Percentiles rank a stretch among this genome's conserved stretches.
Evolutionary conservation across 2,329 filamentous ascomycete genomes (phyloP).

Genomic region (Nemania serpens): DNA sequence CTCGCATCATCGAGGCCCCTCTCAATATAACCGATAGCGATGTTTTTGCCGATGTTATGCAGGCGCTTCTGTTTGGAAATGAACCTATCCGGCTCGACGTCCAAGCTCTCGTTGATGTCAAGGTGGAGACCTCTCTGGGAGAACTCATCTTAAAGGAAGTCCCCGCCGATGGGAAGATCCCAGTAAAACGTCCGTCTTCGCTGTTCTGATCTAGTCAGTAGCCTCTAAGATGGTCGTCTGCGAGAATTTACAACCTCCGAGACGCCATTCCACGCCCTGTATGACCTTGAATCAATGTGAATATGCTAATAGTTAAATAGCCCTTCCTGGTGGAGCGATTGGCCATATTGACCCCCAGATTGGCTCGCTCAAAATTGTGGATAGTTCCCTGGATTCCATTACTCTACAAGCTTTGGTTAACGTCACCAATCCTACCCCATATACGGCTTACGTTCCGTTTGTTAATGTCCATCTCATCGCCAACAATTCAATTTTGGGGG

Average conservation of each 20-base stretch:
- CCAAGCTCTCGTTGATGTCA: constrained; percentile 79
- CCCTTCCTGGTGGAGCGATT: constrained; percentile 60
- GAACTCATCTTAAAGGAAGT: constrained; percentile 80
- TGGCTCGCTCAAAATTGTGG: constrained; percentile 71
- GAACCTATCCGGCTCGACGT: constrained; percentile 73
- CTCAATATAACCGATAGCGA: constrained; percentile 80
- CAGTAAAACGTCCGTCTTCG: constrained; percentile 87
- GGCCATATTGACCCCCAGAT: constrained; percentile 63
- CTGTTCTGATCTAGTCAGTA: constrained; percentile 54
- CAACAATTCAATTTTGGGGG: constrained; percentile 75
- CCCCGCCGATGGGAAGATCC: constrained; percentile 82
- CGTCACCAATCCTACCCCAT: constrained; percentile 87
- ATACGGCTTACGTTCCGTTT: constrained; percentile 81
- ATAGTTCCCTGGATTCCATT: constrained; percentile 73
- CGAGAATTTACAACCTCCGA: constrained; percentile 28
- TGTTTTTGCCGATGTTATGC: constrained; percentile 80
- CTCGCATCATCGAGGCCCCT: constrained; percentile 76
- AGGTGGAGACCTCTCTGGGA: constrained; percentile 81
- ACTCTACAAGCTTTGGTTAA: constrained; percentile 75
- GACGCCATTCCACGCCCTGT: constrained; percentile 30
- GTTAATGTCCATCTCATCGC: constrained; percentile 75
- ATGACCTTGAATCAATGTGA: constrained; percentile 18
- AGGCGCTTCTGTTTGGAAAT: constrained; percentile 76
- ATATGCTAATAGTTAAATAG: constrained; percentile 51
- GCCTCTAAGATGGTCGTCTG: constrained; percentile 35